phyloP scores from a whole-genome alignment of 345 rosid genomes.

The Raphanus raphanistrum region DNA sequence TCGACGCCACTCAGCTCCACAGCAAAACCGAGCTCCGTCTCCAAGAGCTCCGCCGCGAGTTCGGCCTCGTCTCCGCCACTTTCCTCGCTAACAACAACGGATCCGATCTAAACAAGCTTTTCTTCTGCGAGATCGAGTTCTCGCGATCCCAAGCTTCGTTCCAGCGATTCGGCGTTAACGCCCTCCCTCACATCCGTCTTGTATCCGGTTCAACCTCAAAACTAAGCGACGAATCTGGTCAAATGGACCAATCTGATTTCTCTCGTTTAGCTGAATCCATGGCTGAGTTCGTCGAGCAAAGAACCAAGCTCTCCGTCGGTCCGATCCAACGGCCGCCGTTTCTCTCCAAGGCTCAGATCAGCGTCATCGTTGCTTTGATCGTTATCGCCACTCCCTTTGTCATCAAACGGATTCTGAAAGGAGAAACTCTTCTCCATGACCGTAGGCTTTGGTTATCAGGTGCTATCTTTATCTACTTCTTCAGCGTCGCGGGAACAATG shows the following conservation, averaged over 20 bases:
- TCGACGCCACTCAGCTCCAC: slow-evolving; percentile 70
- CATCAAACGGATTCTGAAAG: slow-evolving; percentile 49
- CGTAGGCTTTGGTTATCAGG: slow-evolving; percentile 63
- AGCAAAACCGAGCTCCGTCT: slow-evolving; percentile 75
- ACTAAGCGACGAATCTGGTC: slow-evolving; percentile 63
- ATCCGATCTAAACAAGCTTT: slow-evolving; percentile 50
- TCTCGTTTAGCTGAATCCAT: slow-evolving; percentile 80
- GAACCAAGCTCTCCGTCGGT: slow-evolving; percentile 65
- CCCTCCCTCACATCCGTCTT: slow-evolving; percentile 84
- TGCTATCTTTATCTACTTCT: slow-evolving; percentile 68
- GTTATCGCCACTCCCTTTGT: slow-evolving; percentile 52
- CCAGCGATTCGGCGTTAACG: slow-evolving; percentile 72
- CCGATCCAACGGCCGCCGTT: slow-evolving; percentile 71
- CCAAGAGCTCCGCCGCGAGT: slow-evolving; percentile 61
- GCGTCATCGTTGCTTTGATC: slow-evolving; percentile 33
- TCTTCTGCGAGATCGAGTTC: slow-evolving; percentile 85
- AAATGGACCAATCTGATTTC: slow-evolving; percentile 72
- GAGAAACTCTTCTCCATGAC: slow-evolving; percentile 67
- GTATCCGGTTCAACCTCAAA: slow-evolving; percentile 51
- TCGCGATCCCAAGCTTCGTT: slow-evolving; percentile 65
- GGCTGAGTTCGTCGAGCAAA: slow-evolving; percentile 66
- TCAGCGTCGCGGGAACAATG: slow-evolving; percentile 85
- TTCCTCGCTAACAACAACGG: slow-evolving; percentile 67
- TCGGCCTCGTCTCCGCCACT: slow-evolving; percentile 68
- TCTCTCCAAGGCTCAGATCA: slow-evolving; percentile 51